Percentiles rank a stretch among this genome's conserved stretches.
Conservation (phyloP, 352 stramenopile genomes). For the Globisporangium echinulatum region DNA sequence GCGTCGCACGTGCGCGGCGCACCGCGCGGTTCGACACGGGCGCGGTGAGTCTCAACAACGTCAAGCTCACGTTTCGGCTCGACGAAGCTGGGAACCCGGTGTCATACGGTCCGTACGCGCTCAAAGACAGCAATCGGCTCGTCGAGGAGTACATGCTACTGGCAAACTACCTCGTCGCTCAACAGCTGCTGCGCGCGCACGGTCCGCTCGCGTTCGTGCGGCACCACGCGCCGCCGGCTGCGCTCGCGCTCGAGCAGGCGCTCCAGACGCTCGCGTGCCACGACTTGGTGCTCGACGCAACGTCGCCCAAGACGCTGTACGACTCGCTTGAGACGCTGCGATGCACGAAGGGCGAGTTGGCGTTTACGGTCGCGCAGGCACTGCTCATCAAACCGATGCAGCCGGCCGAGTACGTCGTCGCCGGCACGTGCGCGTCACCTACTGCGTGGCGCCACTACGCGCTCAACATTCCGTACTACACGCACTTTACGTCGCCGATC, state of each 20-base stretch:
- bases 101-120: constrained; percentile 84
- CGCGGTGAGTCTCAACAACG: constrained; percentile 87
- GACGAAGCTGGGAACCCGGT: constrained; percentile 89
- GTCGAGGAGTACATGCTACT: constrained; percentile 99
- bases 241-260: constrained; percentile 33
- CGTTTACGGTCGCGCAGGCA: constrained; percentile 88
- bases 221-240: constrained; percentile 78
- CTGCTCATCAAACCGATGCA: constrained; percentile 94
- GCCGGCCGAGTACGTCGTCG: constrained; percentile 91
- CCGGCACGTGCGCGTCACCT: constrained; percentile 57
- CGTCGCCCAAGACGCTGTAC: constrained; percentile 75
- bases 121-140: constrained; percentile 93
- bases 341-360: constrained; percentile 60
- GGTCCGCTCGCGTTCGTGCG: constrained; percentile 87
- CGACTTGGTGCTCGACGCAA: constrained; percentile 76
- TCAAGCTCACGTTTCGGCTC: constrained; percentile 94
- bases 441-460: constrained; percentile 93
- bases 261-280: constrained; percentile 36
- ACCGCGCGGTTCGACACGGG: constrained; percentile 88
- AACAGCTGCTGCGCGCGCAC: constrained; percentile 89
- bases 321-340: constrained; percentile 80
- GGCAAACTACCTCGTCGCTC: constrained; percentile 97
- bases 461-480: constrained; percentile 97
- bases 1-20: constrained; percentile 60
- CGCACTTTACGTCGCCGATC: constrained; percentile 98